These are phyloP conservation scores for Cordyceps militaris DNA, from an alignment of 2,329 filamentous ascomycete genomes.

Conservation along the genomic window DNA sequence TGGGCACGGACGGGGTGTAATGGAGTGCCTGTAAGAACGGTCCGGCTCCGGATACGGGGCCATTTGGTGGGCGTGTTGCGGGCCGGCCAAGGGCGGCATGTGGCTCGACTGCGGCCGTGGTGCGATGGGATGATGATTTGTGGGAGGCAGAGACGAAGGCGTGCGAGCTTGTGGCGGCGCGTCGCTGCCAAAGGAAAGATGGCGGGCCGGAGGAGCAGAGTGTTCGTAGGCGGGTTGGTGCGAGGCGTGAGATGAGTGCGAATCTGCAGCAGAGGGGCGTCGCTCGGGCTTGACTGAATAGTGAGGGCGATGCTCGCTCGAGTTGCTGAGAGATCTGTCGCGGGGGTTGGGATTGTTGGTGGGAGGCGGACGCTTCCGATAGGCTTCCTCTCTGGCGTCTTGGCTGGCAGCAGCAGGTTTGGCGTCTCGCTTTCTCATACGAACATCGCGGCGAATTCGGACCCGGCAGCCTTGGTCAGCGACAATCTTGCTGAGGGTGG, in stretches of 20 bases:
- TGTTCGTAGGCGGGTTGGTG: constrained; percentile 29
- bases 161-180: constrained; percentile 17
- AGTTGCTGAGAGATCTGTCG: constrained; percentile 54
- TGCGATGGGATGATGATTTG: constrained; percentile 27
- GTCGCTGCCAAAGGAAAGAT: constrained; percentile 31
- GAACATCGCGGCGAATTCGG: constrained; percentile 86
- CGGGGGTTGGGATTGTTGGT: constrained; percentile 30
- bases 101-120: constrained; percentile 16
- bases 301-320: constrained; percentile 41
- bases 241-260: constrained; percentile 36
- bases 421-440: constrained; percentile 77
- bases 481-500: constrained; percentile 77
- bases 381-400: constrained; percentile 58
- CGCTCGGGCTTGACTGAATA: constrained; percentile 36
- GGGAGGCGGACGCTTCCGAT: constrained; percentile 31
- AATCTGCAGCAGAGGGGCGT: constrained; percentile 42
- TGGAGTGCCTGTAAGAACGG: constrained; percentile 32
- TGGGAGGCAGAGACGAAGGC: constrained; percentile 17
- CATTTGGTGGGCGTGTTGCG: constrained; percentile 28
- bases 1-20: constrained; percentile 23
- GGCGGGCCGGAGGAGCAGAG: constrained; percentile 21
- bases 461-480: constrained; percentile 96
- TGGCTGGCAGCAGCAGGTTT: constrained; percentile 51
- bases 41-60: constrained; percentile 33
- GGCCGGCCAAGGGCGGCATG: constrained; percentile 21